phyloP scores from a whole-genome alignment of 1,139 yeast genomes.

The Suhomyces taliae region DNA sequence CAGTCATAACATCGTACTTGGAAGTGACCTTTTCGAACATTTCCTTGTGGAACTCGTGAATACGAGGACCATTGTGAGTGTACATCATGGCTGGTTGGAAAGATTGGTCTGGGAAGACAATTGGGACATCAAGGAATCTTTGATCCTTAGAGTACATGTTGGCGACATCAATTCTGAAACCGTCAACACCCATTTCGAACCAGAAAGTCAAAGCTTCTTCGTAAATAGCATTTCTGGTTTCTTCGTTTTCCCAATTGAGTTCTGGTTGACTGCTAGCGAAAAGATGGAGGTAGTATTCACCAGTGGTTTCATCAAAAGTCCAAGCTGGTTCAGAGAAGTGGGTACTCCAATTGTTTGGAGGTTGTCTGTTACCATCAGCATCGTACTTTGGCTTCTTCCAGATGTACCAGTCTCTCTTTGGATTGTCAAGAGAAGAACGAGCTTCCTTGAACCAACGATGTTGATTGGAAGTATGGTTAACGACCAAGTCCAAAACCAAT shows the following conservation, averaged over 20 bases:
- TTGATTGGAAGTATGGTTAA: constrained; percentile 57
- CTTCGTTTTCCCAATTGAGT: constrained; percentile 59
- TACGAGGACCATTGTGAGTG: constrained; percentile 50
- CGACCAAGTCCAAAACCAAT: constrained; percentile 54
- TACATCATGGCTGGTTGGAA: constrained; percentile 39
- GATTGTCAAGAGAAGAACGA: constrained; percentile 47
- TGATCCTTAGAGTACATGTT: constrained; percentile 53
- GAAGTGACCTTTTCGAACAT: constrained; percentile 46
- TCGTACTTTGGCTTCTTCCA: constrained; percentile 54
- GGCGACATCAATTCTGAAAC: constrained; percentile 59
- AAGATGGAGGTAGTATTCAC: constrained; percentile 53
- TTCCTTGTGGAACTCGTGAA: constrained; percentile 58
- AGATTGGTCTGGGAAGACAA: constrained; percentile 38
- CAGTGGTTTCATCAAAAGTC: constrained; percentile 53
- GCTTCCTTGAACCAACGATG: constrained; percentile 62
- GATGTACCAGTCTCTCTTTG: constrained; percentile 63
- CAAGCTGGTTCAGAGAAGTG: constrained; percentile 56
- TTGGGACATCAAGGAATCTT: constrained; percentile 50
- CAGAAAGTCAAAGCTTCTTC: constrained; percentile 51
- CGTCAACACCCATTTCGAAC: constrained; percentile 58
- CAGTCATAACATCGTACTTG: constrained; percentile 55
- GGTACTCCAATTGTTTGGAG: constrained; percentile 60
- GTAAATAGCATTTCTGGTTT: constrained; percentile 51
- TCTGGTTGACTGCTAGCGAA: constrained; percentile 59
- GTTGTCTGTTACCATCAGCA: constrained; percentile 46